Evolutionary conservation across 169 alveolate species (phyloP).

Genomic region (Plasmodium vinckei): DNA sequence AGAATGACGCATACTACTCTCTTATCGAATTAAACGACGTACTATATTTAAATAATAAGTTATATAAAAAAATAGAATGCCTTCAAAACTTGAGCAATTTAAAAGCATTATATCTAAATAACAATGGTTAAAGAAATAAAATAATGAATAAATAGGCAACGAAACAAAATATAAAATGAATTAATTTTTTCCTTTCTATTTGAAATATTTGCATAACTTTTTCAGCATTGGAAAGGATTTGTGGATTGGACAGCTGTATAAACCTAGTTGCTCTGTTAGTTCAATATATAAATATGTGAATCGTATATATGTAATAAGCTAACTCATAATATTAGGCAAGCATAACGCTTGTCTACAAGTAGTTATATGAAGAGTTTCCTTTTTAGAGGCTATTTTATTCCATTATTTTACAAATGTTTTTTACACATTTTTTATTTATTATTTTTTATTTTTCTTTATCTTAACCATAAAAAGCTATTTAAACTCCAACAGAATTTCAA

Average conservation of each 20-base stretch:
- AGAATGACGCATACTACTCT: slow-evolving; percentile 53
- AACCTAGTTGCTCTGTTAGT: slow-evolving; percentile 71
- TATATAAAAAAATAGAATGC: slow-evolving; percentile 34
- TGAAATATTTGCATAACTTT: background rate
- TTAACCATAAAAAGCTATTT: slow-evolving; percentile 23
- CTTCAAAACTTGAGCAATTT: slow-evolving; percentile 38
- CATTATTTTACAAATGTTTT: too few species aligned
- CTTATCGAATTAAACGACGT: slow-evolving; percentile 64
- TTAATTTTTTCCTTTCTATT: background rate
- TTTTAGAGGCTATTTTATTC: too few species aligned
- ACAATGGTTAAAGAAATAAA: slow-evolving; percentile 27
- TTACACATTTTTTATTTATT: too few species aligned
- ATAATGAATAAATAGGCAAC: background rate
- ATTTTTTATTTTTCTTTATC: background rate
- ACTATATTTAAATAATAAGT: slow-evolving; percentile 57
- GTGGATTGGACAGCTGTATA: slow-evolving; percentile 54
- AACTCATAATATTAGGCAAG: too few species aligned
- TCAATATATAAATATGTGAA: background rate
- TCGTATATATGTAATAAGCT: too few species aligned
- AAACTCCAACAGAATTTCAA: slow-evolving; percentile 40
- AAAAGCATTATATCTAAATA: slow-evolving; percentile 63
- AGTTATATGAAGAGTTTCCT: too few species aligned
- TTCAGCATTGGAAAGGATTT: slow-evolving; percentile 49
- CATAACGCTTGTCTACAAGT: too few species aligned
- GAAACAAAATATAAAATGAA: background rate